phyloP scores from a whole-genome alignment of 2,329 filamentous ascomycete species.

The Colletotrichum sp. region DNA sequence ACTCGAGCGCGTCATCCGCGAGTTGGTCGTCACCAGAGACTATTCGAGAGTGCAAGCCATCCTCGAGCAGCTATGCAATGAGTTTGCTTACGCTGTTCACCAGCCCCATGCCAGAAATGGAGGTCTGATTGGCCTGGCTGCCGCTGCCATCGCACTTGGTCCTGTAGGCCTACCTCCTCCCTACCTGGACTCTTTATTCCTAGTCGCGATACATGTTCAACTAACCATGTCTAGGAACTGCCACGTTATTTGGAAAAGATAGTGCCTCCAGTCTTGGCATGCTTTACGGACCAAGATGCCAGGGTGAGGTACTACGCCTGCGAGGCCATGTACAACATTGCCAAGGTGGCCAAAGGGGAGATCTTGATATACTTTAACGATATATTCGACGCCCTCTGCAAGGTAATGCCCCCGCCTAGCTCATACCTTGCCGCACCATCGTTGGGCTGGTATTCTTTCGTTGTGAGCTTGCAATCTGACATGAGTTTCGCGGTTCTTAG shows the following conservation, averaged over 20 bases:
- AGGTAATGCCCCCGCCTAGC: conserved; percentile 58
- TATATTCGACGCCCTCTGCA: conserved; percentile 96
- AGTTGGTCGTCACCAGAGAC: conserved; percentile 78
- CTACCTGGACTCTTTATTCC: neutral
- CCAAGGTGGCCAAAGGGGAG: conserved; percentile 98
- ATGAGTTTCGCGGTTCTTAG: conserved; percentile 46
- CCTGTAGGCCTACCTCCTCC: conserved; percentile 64
- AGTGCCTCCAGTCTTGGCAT: conserved; percentile 93
- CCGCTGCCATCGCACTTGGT: conserved; percentile 93
- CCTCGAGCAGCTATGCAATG: conserved; percentile 94
- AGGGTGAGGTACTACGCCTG: conserved; percentile 97
- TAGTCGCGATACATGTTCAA: neutral
- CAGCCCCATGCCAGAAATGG: conserved; percentile 97
- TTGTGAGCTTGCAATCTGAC: neutral
- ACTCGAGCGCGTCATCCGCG: conserved; percentile 88
- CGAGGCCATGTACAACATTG: conserved; percentile 99
- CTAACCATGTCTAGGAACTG: conserved; percentile 69
- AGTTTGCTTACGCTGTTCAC: conserved; percentile 96
- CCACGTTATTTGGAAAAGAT: conserved; percentile 92
- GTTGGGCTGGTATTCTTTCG: neutral
- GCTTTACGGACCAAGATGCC: conserved; percentile 98
- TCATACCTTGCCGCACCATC: neutral
- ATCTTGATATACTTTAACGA: conserved; percentile 98
- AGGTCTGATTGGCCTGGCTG: conserved; percentile 92
- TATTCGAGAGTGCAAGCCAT: conserved; percentile 83